Evolutionary conservation across 768 basidiomycete genomes (phyloP).

Genomic region (Suillus americanus): DNA sequence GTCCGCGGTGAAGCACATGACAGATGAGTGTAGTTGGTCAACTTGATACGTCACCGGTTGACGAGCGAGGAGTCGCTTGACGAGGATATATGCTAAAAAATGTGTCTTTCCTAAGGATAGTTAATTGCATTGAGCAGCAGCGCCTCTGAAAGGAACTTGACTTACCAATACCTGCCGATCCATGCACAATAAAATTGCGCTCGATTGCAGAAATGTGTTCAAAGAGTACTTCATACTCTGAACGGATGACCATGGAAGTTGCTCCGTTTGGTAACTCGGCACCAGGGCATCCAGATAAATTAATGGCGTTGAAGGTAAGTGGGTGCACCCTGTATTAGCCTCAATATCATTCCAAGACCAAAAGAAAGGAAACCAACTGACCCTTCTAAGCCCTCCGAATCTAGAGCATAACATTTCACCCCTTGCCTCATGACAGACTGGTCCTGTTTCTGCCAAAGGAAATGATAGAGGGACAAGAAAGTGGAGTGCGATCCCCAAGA

Average conservation of each 20-base stretch:
- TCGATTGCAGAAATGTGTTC: neutral
- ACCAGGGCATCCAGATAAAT: neutral
- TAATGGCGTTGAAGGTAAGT: neutral
- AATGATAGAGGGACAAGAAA: neutral
- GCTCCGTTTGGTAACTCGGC: neutral
- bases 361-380: neutral
- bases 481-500: neutral
- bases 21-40: neutral
- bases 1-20: neutral
- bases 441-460: neutral
- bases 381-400: neutral
- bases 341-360: neutral
- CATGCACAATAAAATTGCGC: neutral
- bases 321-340: neutral
- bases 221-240: neutral
- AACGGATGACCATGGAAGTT: conserved; percentile 1
- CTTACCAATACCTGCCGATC: neutral
- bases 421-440: neutral
- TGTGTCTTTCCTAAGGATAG: neutral
- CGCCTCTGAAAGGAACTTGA: neutral
- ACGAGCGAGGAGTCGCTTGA: neutral
- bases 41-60: neutral
- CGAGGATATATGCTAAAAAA: conserved; percentile 1
- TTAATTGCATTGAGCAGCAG: neutral
- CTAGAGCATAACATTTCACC: neutral